A percentile compares a stretch with the other conserved stretches of the same genome.
Conservation (phyloP, 2,329 filamentous ascomycete species). For the Escovopsis sp. region DNA sequence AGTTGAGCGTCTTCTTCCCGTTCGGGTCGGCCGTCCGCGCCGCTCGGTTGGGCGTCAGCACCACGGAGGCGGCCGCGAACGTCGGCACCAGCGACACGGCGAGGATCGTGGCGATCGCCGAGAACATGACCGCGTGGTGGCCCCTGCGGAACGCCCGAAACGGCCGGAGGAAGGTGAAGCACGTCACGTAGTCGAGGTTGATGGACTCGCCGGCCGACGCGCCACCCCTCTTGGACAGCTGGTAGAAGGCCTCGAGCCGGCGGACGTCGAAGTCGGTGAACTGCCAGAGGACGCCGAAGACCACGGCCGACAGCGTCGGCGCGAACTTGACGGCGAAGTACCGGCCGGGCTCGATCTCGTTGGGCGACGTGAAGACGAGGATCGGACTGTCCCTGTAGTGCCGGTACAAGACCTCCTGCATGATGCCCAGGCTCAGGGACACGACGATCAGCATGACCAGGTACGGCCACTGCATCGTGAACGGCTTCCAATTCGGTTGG, state of each 20-base stretch:
- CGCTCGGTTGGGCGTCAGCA: slow-evolving; percentile 36
- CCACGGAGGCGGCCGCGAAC: slow-evolving; percentile 46
- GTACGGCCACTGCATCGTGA: slow-evolving; percentile 49
- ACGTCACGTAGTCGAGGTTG: slow-evolving; percentile 60
- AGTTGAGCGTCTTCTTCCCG: slow-evolving; percentile 35
- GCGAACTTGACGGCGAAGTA: slow-evolving; percentile 51
- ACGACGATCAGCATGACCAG: slow-evolving; percentile 36
- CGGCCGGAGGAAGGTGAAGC: slow-evolving; percentile 49
- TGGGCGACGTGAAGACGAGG: slow-evolving; percentile 32
- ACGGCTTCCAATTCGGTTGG: slow-evolving; percentile 50
- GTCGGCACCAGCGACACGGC: slow-evolving; percentile 56
- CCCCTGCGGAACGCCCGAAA: slow-evolving; percentile 43
- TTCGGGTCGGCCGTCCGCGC: slow-evolving; percentile 26
- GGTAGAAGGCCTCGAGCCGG: slow-evolving; percentile 51
- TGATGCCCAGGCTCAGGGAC: slow-evolving; percentile 34
- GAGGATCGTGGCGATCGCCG: slow-evolving; percentile 47
- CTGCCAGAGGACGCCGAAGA: slow-evolving; percentile 51
- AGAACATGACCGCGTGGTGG: slow-evolving; percentile 54
- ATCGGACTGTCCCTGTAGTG: slow-evolving; percentile 28
- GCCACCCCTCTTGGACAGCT: slow-evolving; percentile 44
- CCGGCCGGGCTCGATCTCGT: slow-evolving; percentile 31
- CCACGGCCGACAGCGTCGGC: slow-evolving; percentile 44
- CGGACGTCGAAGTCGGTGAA: slow-evolving; percentile 50
- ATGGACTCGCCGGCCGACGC: slow-evolving; percentile 50
- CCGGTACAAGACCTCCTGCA: slow-evolving; percentile 40